These are phyloP conservation scores for Fusarium circinatum DNA, from an alignment of 2,329 filamentous ascomycete genomes.

Conservation along the genomic window DNA sequence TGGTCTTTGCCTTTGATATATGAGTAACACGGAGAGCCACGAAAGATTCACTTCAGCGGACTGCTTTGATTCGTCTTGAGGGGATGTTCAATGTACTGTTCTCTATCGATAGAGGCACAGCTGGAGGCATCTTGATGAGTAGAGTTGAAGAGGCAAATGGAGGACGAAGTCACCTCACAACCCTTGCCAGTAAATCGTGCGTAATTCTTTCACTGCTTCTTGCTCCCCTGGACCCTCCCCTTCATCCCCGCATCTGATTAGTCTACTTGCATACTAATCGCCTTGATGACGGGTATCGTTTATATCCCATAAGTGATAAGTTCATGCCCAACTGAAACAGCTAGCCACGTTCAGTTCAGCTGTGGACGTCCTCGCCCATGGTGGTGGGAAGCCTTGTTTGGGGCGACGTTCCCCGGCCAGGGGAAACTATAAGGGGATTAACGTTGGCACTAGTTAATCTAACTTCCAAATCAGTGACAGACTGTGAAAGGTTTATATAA, in stretches of 20 bases:
- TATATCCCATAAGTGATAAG: neutral
- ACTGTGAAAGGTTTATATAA: neutral
- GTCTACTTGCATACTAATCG: neutral
- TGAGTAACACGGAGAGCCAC: neutral
- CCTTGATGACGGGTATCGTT: neutral
- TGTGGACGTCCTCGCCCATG: too few species aligned
- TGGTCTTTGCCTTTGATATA: neutral
- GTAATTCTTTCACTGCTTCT: neutral
- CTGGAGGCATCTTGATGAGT: neutral
- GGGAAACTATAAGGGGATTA: neutral
- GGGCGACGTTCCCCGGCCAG: neutral
- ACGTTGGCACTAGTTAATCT: neutral
- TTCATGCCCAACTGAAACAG: accelerated
- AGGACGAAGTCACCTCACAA: neutral
- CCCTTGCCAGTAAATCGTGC: neutral
- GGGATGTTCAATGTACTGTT: neutral
- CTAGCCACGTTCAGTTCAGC: neutral
- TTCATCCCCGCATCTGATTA: neutral
- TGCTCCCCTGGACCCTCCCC: accelerated
- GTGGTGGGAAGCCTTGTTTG: neutral
- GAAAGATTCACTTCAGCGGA: accelerated
- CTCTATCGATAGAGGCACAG: neutral
- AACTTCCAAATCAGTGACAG: neutral
- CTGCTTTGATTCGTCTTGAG: neutral
- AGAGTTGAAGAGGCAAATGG: too few species aligned